Evolutionary conservation across 2,329 filamentous ascomycete species (phyloP), one percentile per base, ranked within the genome.

Genomic region (Setomelanomma holmii): DNA sequence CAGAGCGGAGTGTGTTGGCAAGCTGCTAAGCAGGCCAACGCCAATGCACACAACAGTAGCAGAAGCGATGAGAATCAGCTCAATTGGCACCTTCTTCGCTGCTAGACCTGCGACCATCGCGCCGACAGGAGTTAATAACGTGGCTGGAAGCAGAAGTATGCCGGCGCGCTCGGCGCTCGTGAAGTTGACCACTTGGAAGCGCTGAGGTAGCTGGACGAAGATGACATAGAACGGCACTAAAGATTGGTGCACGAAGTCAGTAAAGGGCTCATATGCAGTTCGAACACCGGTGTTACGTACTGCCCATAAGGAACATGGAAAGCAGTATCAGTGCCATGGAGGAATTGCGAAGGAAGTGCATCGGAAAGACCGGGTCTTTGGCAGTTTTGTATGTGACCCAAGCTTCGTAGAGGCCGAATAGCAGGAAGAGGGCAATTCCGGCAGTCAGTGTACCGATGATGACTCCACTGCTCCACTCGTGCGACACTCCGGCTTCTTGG

Each of bases 161-260:
- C 68, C 69, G 2, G 70, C 61, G 20, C 64, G 59, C 34, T 69
- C 67, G 16, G 70, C 68, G 30, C 57, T 67, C 5, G 58, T 68
- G 30, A 66, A 60, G 22, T 73, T 72, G 7, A 71, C 69, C 14
- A 48, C 58, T 47, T 73, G 70, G 30, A 72, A 73, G 44, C 69
- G 70, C 44, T 71, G 68, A 1, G 69, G 70, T 19, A 72, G 57
- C 27, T 71, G 66, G 7, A 72, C 64, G 41, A 71, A 66, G 6
- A 63, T 55, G 17, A 61, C 61, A 21, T 64, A 67, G 48, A 67
- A 71, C 0, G 68, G 65, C 58, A 71, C 46, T 5, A 72, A 60
- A 30, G 70, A 63, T 51, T 63, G 58, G n/a, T n/a, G n/a, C n/a
- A n/a, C n/a, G n/a, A n/a, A n/a, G n/a, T n/a, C n/a, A n/a, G n/a